phyloP scores from a whole-genome alignment of 768 basidiomycete genomes.

The Mycena capillaripes region DNA sequence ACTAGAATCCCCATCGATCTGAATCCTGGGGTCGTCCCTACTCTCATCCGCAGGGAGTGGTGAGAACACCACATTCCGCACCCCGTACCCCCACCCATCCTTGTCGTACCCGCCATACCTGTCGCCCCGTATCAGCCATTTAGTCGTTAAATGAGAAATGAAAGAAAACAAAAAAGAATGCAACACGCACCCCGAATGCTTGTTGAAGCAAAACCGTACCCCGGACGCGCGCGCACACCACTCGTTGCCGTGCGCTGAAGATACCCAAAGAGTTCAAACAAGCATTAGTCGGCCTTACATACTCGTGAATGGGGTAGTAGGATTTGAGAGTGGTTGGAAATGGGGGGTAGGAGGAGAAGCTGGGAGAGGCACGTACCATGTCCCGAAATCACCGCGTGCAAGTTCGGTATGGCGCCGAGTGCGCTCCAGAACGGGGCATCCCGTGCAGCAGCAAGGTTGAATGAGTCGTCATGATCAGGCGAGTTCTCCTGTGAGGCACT shows the following conservation, averaged over 20 bases:
- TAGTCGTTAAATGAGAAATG: no score
- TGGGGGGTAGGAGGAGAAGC: no score
- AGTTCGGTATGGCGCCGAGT: constrained; percentile 69
- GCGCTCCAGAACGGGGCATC: constrained; percentile 76
- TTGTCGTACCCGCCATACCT: constrained; percentile 17
- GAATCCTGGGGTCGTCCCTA: no score
- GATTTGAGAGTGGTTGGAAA: no score
- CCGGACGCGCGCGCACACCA: constrained; percentile 80
- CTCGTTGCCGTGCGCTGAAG: constrained; percentile 80
- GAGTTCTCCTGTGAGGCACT: no score
- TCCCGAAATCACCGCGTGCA: constrained; percentile 78
- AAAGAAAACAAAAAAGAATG: background rate
- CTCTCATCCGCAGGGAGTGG: background rate
- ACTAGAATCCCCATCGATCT: no score
- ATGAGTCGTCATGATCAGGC: no score
- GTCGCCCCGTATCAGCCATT: no score
- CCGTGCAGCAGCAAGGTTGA: no score
- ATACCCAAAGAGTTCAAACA: background rate
- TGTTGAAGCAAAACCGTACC: constrained; percentile 82
- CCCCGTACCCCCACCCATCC: constrained; percentile 3
- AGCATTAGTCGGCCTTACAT: no score
- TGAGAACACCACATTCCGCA: background rate
- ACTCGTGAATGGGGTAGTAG: no score
- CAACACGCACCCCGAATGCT: constrained; percentile 74
- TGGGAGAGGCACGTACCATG: constrained; percentile 75